Evolutionary conservation across 495 filamentous ascomycete genomes (phyloP).

Genomic region (Chaetomium tenue): DNA sequence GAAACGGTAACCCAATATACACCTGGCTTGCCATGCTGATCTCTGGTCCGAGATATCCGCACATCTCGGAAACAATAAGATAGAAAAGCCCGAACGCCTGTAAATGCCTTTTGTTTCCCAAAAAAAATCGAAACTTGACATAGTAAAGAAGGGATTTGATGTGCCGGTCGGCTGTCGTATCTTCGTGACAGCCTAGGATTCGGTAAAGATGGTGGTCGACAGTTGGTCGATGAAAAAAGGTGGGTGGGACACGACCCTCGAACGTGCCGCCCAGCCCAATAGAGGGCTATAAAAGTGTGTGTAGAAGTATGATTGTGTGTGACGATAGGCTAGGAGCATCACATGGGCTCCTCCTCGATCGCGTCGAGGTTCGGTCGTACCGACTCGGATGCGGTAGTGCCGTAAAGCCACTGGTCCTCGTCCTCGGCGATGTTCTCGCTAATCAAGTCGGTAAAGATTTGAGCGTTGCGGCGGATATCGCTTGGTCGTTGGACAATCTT

Average conservation of each 20-base stretch:
- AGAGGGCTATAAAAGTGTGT: not conserved
- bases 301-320: not conserved
- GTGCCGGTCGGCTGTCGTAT: conserved; percentile 5
- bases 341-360: conserved; percentile 48
- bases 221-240: too few relatives aligned
- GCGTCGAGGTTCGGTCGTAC: conserved; percentile 48
- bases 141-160: conserved; percentile 14
- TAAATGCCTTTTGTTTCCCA: conserved; percentile 33
- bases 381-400: conserved; percentile 42
- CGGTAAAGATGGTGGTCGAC: not conserved
- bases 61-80: conserved; percentile 5
- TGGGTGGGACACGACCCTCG: not conserved
- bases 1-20: conserved; percentile 7
- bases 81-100: conserved; percentile 28
- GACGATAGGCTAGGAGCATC: conserved; percentile 21
- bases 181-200: not conserved
- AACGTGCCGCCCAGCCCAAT: not conserved
- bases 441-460: conserved; percentile 54
- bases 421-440: conserved; percentile 51
- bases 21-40: conserved; percentile 22
- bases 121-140: conserved; percentile 15
- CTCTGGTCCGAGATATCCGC: conserved; percentile 14
- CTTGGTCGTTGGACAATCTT: conserved; percentile 51
- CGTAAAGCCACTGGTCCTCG: conserved; percentile 56
- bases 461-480: conserved; percentile 54